Evolutionary conservation across 2,329 filamentous ascomycete genomes (phyloP), one percentile per base, ranked within the genome.

Genomic region (Septoria linicola): DNA sequence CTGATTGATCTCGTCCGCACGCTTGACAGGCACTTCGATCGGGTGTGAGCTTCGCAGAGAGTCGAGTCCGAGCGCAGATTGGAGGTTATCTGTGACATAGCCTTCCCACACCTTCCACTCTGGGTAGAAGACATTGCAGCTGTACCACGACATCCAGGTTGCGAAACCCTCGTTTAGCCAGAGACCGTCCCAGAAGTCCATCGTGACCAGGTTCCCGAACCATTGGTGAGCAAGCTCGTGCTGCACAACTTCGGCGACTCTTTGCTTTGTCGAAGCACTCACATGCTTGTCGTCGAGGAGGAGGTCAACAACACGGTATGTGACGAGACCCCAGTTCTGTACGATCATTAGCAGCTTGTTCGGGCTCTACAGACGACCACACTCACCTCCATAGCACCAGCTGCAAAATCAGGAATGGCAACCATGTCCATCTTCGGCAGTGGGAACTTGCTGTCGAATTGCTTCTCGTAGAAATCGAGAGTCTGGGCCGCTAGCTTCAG

Each of bases 101-200:
- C 84, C 86, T 72, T 97, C 83, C 92, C 92, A 97, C 11, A 97
- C 89, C 73, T 95, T 95, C 92, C 92, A 97, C 71, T 97, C 92
- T 7, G 92, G 92, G 73, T 91, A 97, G 77, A 97, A 96, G 51
- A 81, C 81, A 70, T 97, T 92, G 79, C 89, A 95, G 36, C 88
- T 90, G 73, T 93, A 93, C 89, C 89, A 87, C 54, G 88, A 91
- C 88, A 93, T 90, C 84, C 88, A 89, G 32, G 89, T 95, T 25
- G 89, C 89, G 63, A 95, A 95, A 30, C 89, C 89, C 70, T 95
- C 89, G 70, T 97, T 97, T 47, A 97, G 81, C 92, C 92, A 97
- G 6, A 97, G 76, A 48, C 91, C 92, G 43, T 96, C 90, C 92
- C 92, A 97, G 79, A 95, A 96, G 70, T 96, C 90, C 90, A 96